Conservation (phyloP, 495 filamentous ascomycete species). For the Bacidia rubella region DNA sequence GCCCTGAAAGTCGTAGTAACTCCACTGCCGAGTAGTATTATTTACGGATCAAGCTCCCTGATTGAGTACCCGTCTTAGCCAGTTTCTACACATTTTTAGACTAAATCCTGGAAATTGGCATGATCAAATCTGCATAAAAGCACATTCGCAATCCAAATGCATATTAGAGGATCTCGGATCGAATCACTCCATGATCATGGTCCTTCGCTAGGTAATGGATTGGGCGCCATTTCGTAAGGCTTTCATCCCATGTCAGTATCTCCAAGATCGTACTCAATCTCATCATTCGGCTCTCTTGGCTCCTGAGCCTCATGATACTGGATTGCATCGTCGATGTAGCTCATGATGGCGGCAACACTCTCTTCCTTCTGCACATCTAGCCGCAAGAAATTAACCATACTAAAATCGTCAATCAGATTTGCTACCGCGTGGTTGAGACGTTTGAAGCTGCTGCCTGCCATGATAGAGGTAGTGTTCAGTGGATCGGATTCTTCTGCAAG, state of each 20-base stretch:
- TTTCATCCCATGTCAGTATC: constrained; percentile 30
- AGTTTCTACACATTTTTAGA: too few relatives aligned
- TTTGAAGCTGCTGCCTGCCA: constrained; percentile 67
- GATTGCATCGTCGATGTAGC: constrained; percentile 93
- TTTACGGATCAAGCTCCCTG: too few relatives aligned
- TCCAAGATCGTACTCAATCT: constrained; percentile 53
- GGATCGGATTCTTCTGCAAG: constrained; percentile 39
- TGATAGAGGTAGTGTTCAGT: constrained; percentile 45
- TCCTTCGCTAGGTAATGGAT: not conserved
- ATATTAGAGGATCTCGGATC: too few relatives aligned
- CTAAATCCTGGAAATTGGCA: too few relatives aligned
- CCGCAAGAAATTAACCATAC: constrained; percentile 90
- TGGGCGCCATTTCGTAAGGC: not conserved
- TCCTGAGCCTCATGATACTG: constrained; percentile 96
- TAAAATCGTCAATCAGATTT: constrained; percentile 85
- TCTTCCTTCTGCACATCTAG: constrained; percentile 87
- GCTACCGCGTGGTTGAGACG: constrained; percentile 75
- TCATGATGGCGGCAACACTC: constrained; percentile 78
- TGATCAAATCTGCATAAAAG: too few relatives aligned
- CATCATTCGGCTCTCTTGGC: constrained; percentile 72
- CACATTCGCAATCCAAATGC: too few relatives aligned
- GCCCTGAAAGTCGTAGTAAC: too few relatives aligned
- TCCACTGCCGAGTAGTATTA: too few relatives aligned
- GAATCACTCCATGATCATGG: too few relatives aligned
- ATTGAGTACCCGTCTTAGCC: too few relatives aligned